Evolutionary conservation across 2,329 filamentous ascomycete genomes (phyloP), one percentile per base, ranked within the genome.

Genomic region (Metarhizium brunneum): DNA sequence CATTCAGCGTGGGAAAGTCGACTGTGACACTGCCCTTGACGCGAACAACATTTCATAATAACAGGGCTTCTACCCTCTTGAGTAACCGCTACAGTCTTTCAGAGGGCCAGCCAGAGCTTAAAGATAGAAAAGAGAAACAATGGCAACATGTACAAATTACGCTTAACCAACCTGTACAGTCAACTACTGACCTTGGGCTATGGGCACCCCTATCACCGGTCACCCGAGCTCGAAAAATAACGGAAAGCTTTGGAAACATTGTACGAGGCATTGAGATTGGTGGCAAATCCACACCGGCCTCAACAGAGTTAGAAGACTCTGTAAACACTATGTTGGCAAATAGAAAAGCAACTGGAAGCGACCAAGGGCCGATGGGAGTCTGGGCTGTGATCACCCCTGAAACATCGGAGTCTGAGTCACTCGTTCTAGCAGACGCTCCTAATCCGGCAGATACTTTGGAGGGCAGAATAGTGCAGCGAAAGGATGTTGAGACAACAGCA

Each of bases 11-110:
- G 16, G 71, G 70, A 7, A 63, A 58, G 47, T 64, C 65, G 11
- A 66, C 69, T 3, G 68, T 79, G 54, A 82, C 77, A 6, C 57
- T 92, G 2, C 88, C 88, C 2, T 72, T 94, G 30, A 85, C 89
- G 45, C 89, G 90, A 64, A 95, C 90, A 0, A 73, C 90, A 6
- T 94, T 94, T 65, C 81, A 84, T 43, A 92, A 85, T 58, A 86
- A 84, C 49, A 76, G 73, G 30, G 73, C 73, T 1, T 84, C 84
- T 2, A 87, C 83, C 1, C 69, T 89, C 7, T 65, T 79, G 32
- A 71, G 73, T 2, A 64, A 65, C 11, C 62, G 65, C 10, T 68
- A 68, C 52, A 61, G 68, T 40, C 53, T 71, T 35, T 61, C 58
- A 2, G 35, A 57, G 8, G 60, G 48, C 20, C 52, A 50, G 1